A percentile compares a stretch with the other conserved stretches of the same genome.
Evolutionary conservation across 2,329 filamentous ascomycete genomes (phyloP).

Genomic region (Paramyrothecium sp.): DNA sequence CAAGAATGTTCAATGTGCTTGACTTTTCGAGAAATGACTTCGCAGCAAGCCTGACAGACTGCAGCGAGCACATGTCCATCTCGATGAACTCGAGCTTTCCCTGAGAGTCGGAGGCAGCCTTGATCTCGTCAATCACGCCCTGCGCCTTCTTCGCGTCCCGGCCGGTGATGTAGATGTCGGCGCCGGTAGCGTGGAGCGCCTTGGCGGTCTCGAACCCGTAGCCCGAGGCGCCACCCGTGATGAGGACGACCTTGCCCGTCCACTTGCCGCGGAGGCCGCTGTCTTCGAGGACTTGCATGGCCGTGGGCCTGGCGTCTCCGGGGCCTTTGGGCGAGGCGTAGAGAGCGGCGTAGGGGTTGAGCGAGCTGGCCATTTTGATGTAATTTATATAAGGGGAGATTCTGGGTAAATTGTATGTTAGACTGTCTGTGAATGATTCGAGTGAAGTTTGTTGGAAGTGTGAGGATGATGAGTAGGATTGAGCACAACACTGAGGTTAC

Average conservation of each 20-base stretch:
- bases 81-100: conserved; percentile 30
- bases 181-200: conserved; percentile 41
- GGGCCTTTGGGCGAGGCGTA: conserved; percentile 19
- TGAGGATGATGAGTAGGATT: background rate
- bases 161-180: conserved; percentile 40
- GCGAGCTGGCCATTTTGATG: conserved; percentile 3
- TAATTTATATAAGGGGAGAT: background rate
- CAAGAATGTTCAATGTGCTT: conserved; percentile 25
- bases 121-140: conserved; percentile 15
- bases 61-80: conserved; percentile 26
- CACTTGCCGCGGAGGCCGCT: conserved; percentile 25
- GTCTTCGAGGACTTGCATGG: conserved; percentile 32
- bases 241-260: conserved; percentile 32
- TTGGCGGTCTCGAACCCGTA: conserved; percentile 42
- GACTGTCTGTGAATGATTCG: background rate
- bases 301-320: conserved; percentile 35
- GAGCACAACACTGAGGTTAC: background rate
- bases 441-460: background rate
- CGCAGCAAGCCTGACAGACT: conserved; percentile 25
- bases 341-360: conserved; percentile 9
- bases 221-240: conserved; percentile 42
- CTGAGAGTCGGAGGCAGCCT: conserved; percentile 8
- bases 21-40: conserved; percentile 11
- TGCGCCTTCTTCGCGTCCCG: conserved; percentile 31
- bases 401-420: background rate